Conservation (phyloP, 768 basidiomycete genomes). For the Tephrocybe sp. region DNA sequence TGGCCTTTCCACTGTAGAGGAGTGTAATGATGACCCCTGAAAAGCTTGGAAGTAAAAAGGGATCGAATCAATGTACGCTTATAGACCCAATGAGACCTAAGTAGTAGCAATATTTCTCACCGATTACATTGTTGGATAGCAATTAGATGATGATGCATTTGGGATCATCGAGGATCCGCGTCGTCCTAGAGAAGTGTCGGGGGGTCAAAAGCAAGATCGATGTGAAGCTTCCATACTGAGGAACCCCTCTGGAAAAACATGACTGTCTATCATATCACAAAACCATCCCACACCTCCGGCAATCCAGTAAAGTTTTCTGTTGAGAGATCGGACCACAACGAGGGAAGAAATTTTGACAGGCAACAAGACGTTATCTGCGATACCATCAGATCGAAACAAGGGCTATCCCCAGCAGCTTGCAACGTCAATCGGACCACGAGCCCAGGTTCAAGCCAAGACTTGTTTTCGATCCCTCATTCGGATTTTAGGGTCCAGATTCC, state of each 20-base stretch:
- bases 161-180: no score
- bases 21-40: background rate
- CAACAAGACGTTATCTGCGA: slow-evolving; percentile 4
- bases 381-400: slow-evolving; percentile 11
- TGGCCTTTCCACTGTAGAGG: slow-evolving; percentile 2
- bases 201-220: no score
- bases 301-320: slow-evolving; percentile 4
- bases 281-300: slow-evolving; percentile 9
- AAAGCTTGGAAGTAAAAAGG: background rate
- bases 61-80: no score
- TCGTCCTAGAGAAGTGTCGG: no score
- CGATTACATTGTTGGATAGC: no score
- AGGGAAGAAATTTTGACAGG: slow-evolving; percentile 12
- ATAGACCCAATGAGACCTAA: no score
- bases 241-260: background rate
- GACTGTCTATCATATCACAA: background rate
- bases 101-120: no score
- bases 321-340: slow-evolving; percentile 10
- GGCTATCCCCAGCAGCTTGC: slow-evolving; percentile 4
- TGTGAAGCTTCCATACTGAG: no score
- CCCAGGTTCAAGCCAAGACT: background rate
- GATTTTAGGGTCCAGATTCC: slow-evolving; percentile 7
- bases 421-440: slow-evolving; percentile 4
- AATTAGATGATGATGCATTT: no score
- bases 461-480: slow-evolving; percentile 5